Base-by-base conservation (phyloP, 2,329 filamentous ascomycete species). In the Trichoderma atroviride region DNA sequence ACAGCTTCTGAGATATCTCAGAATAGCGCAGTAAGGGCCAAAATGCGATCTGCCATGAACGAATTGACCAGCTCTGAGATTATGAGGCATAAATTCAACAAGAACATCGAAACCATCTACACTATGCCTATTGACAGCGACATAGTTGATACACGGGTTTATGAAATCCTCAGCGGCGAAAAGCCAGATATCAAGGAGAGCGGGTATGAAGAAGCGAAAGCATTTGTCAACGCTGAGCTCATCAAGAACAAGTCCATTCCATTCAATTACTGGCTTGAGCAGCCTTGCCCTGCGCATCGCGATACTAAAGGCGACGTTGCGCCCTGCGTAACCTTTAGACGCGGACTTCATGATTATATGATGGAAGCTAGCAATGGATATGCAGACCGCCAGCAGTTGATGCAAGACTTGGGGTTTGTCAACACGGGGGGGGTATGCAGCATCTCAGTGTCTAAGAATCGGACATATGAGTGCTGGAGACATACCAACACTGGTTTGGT, bases 221-320 rank as follows among this genome's bases (percentile, higher is more conserved):
- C 67, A 2, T 58, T 69, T 7, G 52, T 55, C 5, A 58, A 64
- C 3, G 50, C 67, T 11, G 59, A 69, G 29, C 59, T 69, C 52
- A 69, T 69, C 10, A 63, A 62, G 19, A 69, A 69, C 16, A 37
- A 57, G 0, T 57, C 31, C 5, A 69, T 69, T 29, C 67, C 67
- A 14, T 63, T 69, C 52, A 69, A 63, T 7, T 69, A 69, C 14
- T 69, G 67, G 67, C 37, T 69, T 27, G 59, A 64, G 29, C 67
- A 69, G 13, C 52, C 52, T 31, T 69, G 67, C 4, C 67, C 67
- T 31, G 22, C 67, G 24, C 52, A 27, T 58, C 67, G 59, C 31
- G 33, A 58, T 24, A 56, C 37, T 0, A 60, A 37, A 29, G 52
- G 24, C 27, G 59, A 69, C 1, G 13, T 14, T 31, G 35, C 67